phyloP scores from a whole-genome alignment of 495 filamentous ascomycete species.

The Penicillium canescens region DNA sequence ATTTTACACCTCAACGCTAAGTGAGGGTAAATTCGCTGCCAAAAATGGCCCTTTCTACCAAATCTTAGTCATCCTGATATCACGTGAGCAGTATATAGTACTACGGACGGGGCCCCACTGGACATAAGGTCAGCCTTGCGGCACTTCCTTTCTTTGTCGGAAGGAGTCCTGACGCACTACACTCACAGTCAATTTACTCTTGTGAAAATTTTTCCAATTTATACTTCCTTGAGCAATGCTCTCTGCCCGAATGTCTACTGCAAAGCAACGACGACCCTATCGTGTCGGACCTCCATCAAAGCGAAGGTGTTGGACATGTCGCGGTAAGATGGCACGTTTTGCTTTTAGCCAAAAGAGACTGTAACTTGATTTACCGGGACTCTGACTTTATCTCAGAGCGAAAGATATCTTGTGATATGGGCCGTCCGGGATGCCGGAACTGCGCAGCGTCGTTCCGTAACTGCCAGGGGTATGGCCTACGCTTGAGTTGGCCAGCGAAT shows the following conservation, averaged over 20 bases:
- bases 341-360: background rate
- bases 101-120: too few relatives aligned
- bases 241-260: background rate
- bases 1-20: too few relatives aligned
- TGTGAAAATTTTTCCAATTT: too few relatives aligned
- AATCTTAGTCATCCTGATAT: too few relatives aligned
- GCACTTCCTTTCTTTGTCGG: too few relatives aligned
- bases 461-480: conserved; percentile 12
- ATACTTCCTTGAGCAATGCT: too few relatives aligned
- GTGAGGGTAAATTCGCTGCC: too few relatives aligned
- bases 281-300: conserved; percentile 3
- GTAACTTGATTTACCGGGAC: background rate
- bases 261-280: conserved; percentile 2
- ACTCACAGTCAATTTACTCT: too few relatives aligned
- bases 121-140: too few relatives aligned
- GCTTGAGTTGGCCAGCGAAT: conserved; percentile 10
- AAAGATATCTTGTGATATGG: conserved; percentile 4
- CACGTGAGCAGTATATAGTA: too few relatives aligned
- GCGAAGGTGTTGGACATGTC: conserved; percentile 9
- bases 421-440: conserved; percentile 3
- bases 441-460: background rate
- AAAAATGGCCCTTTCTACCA: too few relatives aligned
- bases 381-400: background rate
- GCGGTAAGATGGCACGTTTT: background rate
- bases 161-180: too few relatives aligned